Conservation (phyloP, 306 rosid species). For the cucumber (Cucumis sativus) region Cucumber_9930_V3 NC_026657.2:23698501-23699000, state of each 20-base stretch:
- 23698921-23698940: constrained; percentile 66
- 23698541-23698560: background rate
- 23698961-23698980: constrained; percentile 88
- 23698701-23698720: background rate
- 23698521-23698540: background rate
- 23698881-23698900: background rate
- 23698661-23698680: background rate
- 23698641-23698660: background rate
- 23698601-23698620: background rate
- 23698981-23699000: constrained; percentile 31
- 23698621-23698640: background rate
- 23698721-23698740: too few species aligned
- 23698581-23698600: background rate
- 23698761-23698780: too few species aligned
- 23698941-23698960: constrained; percentile 79
- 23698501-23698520: background rate
- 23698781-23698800: background rate
- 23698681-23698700: background rate
- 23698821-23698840: background rate
- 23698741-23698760: background rate
- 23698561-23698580: background rate
- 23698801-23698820: background rate
- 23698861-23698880: background rate
- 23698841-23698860: background rate
- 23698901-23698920: constrained; percentile 27